phyloP scores from a whole-genome alignment of 805 yeast genomes.

The Lachancea sp. region DNA sequence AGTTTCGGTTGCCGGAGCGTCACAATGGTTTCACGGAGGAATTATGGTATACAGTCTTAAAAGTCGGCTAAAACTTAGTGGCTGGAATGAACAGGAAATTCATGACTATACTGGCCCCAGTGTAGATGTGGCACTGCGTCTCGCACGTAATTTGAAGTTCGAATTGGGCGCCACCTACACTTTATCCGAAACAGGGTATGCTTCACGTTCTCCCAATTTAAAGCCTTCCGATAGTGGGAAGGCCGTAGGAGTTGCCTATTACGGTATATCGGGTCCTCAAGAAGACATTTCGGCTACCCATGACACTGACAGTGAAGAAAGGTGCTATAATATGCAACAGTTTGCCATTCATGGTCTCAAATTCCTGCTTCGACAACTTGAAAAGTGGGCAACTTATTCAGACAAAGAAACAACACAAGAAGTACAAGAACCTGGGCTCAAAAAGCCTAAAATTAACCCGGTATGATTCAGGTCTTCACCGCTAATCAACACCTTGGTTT shows the following conservation, averaged over 20 bases:
- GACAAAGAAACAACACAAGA: not conserved
- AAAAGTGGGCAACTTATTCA: constrained; percentile 11
- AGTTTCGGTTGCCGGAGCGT: constrained; percentile 81
- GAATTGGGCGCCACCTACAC: constrained; percentile 82
- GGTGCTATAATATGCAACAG: constrained; percentile 65
- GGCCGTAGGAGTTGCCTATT: constrained; percentile 55
- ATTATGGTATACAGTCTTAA: constrained; percentile 71
- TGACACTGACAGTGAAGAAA: constrained; percentile 42
- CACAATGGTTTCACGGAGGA: constrained; percentile 77
- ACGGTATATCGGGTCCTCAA: constrained; percentile 64
- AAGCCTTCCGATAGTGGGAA: constrained; percentile 35
- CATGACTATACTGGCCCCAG: constrained; percentile 74
- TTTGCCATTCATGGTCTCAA: constrained; percentile 66
- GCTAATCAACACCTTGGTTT: no score
- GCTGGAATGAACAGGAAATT: constrained; percentile 72
- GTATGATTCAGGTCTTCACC: no score
- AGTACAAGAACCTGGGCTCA: not conserved
- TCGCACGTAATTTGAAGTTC: constrained; percentile 72
- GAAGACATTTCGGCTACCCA: constrained; percentile 44
- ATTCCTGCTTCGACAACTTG: constrained; percentile 48
- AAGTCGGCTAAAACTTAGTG: constrained; percentile 66
- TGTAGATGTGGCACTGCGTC: constrained; percentile 62
- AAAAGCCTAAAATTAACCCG: not conserved
- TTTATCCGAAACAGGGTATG: constrained; percentile 80
- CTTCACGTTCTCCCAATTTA: constrained; percentile 51